Percentiles rank a stretch among this genome's conserved stretches.
These are phyloP conservation scores for Alternaria conjuncta DNA, from an alignment of 2,329 filamentous ascomycete genomes.

Conservation along the genomic window DNA sequence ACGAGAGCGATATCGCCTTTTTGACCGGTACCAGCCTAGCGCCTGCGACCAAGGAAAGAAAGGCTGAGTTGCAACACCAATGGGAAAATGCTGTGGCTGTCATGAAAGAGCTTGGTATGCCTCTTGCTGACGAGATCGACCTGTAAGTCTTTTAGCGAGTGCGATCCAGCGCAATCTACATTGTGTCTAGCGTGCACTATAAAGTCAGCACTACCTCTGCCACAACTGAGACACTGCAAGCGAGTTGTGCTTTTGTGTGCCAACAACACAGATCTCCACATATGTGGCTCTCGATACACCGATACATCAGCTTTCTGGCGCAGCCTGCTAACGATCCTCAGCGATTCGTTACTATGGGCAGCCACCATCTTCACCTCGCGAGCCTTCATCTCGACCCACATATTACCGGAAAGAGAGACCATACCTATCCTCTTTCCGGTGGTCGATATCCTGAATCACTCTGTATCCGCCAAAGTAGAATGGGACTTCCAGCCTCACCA, in stretches of 20 bases:
- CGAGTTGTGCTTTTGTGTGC: not conserved
- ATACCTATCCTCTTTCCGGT: conserved; percentile 57
- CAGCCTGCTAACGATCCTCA: conserved; percentile 35
- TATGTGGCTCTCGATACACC: conserved; percentile 1
- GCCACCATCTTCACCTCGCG: conserved; percentile 60
- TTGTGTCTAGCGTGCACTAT: not conserved
- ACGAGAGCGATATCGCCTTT: conserved; percentile 42
- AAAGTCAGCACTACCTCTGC: conserved; percentile 1
- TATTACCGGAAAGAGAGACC: conserved; percentile 36
- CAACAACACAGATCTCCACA: not conserved
- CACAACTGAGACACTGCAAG: not conserved
- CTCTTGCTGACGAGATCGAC: conserved; percentile 22
- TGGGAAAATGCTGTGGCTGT: conserved; percentile 32
- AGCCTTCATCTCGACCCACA: conserved; percentile 55
- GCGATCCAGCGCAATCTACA: not conserved
- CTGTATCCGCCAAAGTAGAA: conserved; percentile 53
- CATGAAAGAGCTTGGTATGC: conserved; percentile 22
- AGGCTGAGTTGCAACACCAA: conserved; percentile 26
- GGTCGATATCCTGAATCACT: conserved; percentile 59
- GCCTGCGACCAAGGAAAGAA: conserved; percentile 31
- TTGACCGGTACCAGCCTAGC: conserved; percentile 46
- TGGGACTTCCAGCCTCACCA: conserved; percentile 49
- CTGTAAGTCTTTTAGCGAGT: conserved; percentile 31
- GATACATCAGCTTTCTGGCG: not conserved
- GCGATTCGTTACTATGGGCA: conserved; percentile 59